A percentile compares a stretch with the other conserved stretches of the same genome.
These are phyloP conservation scores for Mikania micrantha DNA, from an alignment of 129 eudicot species.

Conservation along the genomic window DNA sequence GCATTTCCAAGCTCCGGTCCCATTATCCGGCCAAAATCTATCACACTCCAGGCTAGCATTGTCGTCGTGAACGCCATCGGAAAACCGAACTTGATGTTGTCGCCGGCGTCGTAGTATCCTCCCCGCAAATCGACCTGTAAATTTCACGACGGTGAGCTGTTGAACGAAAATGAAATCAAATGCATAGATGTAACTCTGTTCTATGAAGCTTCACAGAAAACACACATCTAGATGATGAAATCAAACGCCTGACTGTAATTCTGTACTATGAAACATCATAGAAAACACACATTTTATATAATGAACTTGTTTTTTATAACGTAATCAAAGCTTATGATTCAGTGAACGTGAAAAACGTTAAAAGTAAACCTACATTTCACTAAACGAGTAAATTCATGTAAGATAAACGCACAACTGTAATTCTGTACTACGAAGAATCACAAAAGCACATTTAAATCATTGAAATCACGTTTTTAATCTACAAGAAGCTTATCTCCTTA, in stretches of 20 bases:
- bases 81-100: constrained; percentile 81
- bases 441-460: neutral
- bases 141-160: neutral
- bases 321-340: neutral
- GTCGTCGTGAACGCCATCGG: constrained; percentile 96
- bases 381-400: too few species aligned
- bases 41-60: constrained; percentile 79
- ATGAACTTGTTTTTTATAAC: neutral
- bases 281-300: neutral
- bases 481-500: neutral
- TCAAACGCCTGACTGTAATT: neutral
- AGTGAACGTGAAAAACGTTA: neutral
- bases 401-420: neutral
- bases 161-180: neutral
- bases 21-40: constrained; percentile 64
- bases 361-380: neutral
- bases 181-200: neutral
- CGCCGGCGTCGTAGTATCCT: constrained; percentile 98
- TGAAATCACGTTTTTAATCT: neutral
- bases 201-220: neutral
- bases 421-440: neutral
- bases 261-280: neutral
- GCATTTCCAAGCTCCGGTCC: constrained; percentile 59
- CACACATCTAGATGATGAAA: too few species aligned
- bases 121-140: constrained; percentile 79